phyloP scores from a whole-genome alignment of 1,284 basidiomycete species.

The Irpex rosettiformis region DNA sequence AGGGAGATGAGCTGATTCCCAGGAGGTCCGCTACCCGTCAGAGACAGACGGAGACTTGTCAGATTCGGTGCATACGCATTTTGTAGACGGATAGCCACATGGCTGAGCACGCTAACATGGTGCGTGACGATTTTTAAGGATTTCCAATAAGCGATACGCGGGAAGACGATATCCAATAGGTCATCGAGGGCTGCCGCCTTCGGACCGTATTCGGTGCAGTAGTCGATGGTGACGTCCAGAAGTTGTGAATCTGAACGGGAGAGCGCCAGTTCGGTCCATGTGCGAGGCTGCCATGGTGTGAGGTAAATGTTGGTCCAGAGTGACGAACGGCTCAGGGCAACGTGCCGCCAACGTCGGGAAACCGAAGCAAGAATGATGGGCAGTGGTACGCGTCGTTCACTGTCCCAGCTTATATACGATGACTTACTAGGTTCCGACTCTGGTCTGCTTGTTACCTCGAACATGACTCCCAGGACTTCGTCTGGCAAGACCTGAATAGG shows the following conservation, averaged over 20 bases:
- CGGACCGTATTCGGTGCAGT: slow-evolving; percentile 17
- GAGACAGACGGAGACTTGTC: slow-evolving; percentile 22
- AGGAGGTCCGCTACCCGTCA: slow-evolving; percentile 20
- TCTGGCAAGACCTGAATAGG: slow-evolving; percentile 13
- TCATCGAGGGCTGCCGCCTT: slow-evolving; percentile 16
- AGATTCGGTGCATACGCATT: slow-evolving; percentile 20
- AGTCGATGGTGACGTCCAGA: slow-evolving; percentile 26
- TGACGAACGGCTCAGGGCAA: slow-evolving; percentile 23
- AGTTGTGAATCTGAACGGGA: slow-evolving; percentile 17
- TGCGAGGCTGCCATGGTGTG: slow-evolving; percentile 18
- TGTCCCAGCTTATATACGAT: not conserved
- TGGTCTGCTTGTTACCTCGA: slow-evolving; percentile 8
- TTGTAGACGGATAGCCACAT: slow-evolving; percentile 18
- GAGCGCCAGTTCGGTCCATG: slow-evolving; percentile 21
- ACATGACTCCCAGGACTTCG: slow-evolving; percentile 15
- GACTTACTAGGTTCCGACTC: not conserved
- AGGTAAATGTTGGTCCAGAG: slow-evolving; percentile 27
- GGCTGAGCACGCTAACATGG: slow-evolving; percentile 18
- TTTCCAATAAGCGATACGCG: slow-evolving; percentile 22
- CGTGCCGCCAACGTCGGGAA: slow-evolving; percentile 26
- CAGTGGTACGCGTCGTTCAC: slow-evolving; percentile 14
- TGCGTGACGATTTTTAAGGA: slow-evolving; percentile 21
- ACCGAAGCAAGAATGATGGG: slow-evolving; percentile 25
- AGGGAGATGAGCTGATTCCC: slow-evolving; percentile 24
- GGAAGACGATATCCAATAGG: slow-evolving; percentile 16